phyloP scores from a whole-genome alignment of 1,139 yeast genomes.

The Magnusiomyces tetraspermus region DNA sequence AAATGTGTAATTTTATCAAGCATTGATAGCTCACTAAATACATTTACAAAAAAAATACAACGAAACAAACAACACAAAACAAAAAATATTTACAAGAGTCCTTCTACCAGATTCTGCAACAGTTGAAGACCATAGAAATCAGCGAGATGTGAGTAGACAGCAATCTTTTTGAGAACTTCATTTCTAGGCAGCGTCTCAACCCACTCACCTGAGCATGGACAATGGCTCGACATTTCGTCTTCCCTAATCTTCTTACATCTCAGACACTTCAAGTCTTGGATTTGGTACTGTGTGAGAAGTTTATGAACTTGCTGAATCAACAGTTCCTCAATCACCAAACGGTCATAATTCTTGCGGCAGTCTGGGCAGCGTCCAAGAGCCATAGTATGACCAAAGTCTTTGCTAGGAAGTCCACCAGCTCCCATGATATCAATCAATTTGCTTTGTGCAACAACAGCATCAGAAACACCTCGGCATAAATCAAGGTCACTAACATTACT shows the following conservation, averaged over 20 bases:
- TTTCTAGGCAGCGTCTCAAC: conserved; percentile 36
- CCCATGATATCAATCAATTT: background rate
- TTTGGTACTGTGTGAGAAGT: conserved; percentile 49
- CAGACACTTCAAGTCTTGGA: conserved; percentile 73
- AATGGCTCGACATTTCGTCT: conserved; percentile 63
- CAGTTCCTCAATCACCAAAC: conserved; percentile 66
- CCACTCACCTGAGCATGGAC: conserved; percentile 89
- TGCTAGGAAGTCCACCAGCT: background rate
- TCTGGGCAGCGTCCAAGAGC: conserved; percentile 56
- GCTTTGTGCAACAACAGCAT: conserved; percentile 19
- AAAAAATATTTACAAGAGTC: background rate
- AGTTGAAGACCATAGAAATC: conserved; percentile 51
- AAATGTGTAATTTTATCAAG: too few relatives aligned
- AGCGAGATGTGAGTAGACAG: conserved; percentile 51
- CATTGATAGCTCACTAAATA: too few relatives aligned
- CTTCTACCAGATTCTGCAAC: conserved; percentile 43
- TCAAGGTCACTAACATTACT: conserved; percentile 68
- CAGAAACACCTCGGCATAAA: conserved; percentile 51
- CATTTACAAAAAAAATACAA: too few relatives aligned
- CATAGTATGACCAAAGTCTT: conserved; percentile 5
- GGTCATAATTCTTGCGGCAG: conserved; percentile 58
- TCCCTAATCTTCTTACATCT: conserved; percentile 65
- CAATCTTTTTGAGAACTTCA: conserved; percentile 40
- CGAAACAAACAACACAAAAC: too few relatives aligned
- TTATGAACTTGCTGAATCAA: conserved; percentile 56